Evolutionary conservation across 116 monocot genomes (phyloP).

Genomic region (Phalaenopsis hybrid): DNA sequence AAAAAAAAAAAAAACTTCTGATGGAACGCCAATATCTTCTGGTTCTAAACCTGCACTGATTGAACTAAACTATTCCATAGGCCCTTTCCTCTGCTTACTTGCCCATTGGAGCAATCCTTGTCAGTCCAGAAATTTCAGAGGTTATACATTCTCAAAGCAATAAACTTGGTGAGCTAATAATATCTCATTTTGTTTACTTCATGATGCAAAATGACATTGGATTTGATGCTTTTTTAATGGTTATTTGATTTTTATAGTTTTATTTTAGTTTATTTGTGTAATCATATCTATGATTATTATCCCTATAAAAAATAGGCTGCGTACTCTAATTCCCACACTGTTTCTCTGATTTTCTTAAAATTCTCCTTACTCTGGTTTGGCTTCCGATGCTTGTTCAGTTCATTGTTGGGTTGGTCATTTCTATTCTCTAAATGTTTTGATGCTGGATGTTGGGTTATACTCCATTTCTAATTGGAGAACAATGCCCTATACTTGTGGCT

Average conservation of each 20-base stretch:
- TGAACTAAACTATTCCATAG: constrained; percentile 18
- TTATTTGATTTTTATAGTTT: background rate
- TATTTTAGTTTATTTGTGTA: background rate
- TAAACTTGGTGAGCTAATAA: constrained; percentile 60
- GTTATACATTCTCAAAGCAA: constrained; percentile 94
- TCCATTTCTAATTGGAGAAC: no score
- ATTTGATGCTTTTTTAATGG: background rate
- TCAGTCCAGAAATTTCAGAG: constrained; percentile 87
- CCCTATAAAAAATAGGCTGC: background rate
- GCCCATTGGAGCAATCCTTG: constrained; percentile 90
- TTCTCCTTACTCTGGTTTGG: no score
- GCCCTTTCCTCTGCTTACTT: constrained; percentile 97
- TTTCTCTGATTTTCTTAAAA: no score
- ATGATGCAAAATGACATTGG: background rate
- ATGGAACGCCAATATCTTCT: background rate
- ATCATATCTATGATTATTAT: background rate
- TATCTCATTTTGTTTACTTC: background rate
- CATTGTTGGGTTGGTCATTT: no score
- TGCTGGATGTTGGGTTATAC: no score
- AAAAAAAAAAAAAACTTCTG: background rate
- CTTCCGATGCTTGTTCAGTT: no score
- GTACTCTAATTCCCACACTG: no score
- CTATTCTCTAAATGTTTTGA: no score
- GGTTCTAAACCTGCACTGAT: background rate
- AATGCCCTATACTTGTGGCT: no score